A percentile compares a stretch with the other conserved stretches of the same genome.
Conservation (phyloP, 768 basidiomycete genomes). For the Mycena floridula region DNA sequence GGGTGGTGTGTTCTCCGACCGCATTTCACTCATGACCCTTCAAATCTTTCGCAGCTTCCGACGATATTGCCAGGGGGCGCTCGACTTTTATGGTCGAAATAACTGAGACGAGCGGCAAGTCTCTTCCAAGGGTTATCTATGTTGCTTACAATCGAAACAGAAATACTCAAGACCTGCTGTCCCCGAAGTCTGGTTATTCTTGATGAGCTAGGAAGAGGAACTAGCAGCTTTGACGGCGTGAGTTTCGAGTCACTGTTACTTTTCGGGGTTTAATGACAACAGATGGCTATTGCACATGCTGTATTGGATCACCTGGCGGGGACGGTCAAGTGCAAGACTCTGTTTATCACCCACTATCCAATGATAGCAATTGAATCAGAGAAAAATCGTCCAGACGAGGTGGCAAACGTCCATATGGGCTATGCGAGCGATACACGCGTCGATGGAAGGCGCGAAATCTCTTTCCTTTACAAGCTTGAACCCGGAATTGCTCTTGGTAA, state of each 20-base stretch:
- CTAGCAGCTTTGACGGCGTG: slow-evolving; percentile 87
- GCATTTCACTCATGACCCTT: slow-evolving; percentile 1
- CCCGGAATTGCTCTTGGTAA: slow-evolving; percentile 61
- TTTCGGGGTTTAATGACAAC: slow-evolving; percentile 1
- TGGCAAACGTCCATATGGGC: slow-evolving; percentile 85
- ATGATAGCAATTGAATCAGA: slow-evolving; percentile 67
- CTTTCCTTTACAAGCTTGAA: slow-evolving; percentile 78
- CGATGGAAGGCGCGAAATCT: slow-evolving; percentile 73
- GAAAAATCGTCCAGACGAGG: slow-evolving; percentile 47
- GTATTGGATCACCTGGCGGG: slow-evolving; percentile 68
- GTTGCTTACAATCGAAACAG: slow-evolving; percentile 23
- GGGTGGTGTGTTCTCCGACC: slow-evolving; percentile 52
- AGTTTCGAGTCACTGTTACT: slow-evolving; percentile 10
- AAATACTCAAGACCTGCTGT: slow-evolving; percentile 77
- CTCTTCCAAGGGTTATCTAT: background rate
- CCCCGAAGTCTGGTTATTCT: slow-evolving; percentile 78
- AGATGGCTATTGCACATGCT: slow-evolving; percentile 87
- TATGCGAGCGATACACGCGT: slow-evolving; percentile 64
- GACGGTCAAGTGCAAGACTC: slow-evolving; percentile 55
- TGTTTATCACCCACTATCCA: slow-evolving; percentile 97
- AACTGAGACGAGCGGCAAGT: slow-evolving; percentile 59
- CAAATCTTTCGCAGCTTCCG: slow-evolving; percentile 51
- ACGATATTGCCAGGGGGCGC: slow-evolving; percentile 79
- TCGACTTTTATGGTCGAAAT: slow-evolving; percentile 99
- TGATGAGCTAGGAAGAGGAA: slow-evolving; percentile 88